Conservation (phyloP, 495 filamentous ascomycete genomes). For the Tetracladium setigerum region DNA sequence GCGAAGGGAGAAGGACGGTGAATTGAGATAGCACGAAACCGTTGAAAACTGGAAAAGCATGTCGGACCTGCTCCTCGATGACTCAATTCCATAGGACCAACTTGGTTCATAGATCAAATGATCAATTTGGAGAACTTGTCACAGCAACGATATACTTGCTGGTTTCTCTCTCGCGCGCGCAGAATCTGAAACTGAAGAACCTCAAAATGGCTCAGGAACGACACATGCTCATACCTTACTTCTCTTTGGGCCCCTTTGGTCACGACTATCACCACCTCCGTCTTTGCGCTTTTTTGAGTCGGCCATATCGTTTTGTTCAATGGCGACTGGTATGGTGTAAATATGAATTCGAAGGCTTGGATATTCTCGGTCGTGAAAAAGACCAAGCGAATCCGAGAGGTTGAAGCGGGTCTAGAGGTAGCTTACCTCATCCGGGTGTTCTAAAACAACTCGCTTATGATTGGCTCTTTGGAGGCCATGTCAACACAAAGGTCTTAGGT, state of each 20-base stretch:
- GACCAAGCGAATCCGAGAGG: too few relatives aligned
- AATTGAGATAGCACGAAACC: too few relatives aligned
- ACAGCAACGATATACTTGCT: too few relatives aligned
- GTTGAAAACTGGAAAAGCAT: neutral
- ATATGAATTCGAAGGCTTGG: neutral
- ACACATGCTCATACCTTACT: constrained; percentile 12
- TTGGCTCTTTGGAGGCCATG: too few relatives aligned
- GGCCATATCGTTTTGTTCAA: constrained; percentile 5
- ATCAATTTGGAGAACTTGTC: too few relatives aligned
- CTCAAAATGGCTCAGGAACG: neutral
- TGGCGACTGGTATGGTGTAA: neutral
- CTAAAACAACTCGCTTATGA: too few relatives aligned
- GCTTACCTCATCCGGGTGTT: too few relatives aligned
- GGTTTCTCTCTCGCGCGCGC: neutral
- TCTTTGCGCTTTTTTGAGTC: constrained; percentile 13
- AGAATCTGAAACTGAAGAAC: neutral
- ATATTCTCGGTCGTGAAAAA: too few relatives aligned
- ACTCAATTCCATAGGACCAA: too few relatives aligned
- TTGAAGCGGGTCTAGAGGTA: too few relatives aligned
- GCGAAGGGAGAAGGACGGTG: neutral
- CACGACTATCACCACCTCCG: neutral
- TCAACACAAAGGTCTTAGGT: too few relatives aligned
- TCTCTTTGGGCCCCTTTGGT: constrained; percentile 4
- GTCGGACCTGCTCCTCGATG: neutral
- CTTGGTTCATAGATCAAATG: too few relatives aligned